A percentile compares a stretch with the other conserved stretches of the same genome.
phyloP scores from a whole-genome alignment of 2,329 filamentous ascomycete species.

The Alternaria triticimaculans region DNA sequence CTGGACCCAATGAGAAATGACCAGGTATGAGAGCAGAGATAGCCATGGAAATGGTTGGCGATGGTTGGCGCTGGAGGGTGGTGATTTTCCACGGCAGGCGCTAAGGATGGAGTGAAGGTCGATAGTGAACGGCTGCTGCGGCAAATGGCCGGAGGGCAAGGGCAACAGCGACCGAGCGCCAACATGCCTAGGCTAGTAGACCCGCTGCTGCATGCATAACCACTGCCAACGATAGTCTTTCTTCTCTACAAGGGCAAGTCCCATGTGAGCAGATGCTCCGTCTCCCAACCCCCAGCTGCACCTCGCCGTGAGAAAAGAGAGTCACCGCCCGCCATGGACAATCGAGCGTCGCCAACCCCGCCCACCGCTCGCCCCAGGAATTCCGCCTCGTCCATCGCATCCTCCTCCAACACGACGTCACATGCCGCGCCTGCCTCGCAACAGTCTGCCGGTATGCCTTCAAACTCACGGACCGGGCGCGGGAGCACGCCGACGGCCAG shows the following conservation, averaged over 20 bases:
- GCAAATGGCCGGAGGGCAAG: slow-evolving; percentile 20
- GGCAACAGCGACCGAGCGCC: slow-evolving; percentile 13
- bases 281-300: slow-evolving; percentile 17
- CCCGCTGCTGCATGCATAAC: slow-evolving; percentile 17
- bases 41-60: slow-evolving; percentile 9
- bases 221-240: slow-evolving; percentile 17
- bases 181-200: slow-evolving; percentile 13
- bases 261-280: slow-evolving; percentile 28
- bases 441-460: slow-evolving; percentile 31
- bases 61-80: slow-evolving; percentile 11
- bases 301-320: slow-evolving; percentile 15
- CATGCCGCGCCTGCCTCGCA: slow-evolving; percentile 28
- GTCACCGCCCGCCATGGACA: slow-evolving; percentile 37
- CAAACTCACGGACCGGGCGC: slow-evolving; percentile 32
- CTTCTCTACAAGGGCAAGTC: slow-evolving; percentile 21
- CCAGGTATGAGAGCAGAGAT: slow-evolving; percentile 6
- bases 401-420: slow-evolving; percentile 33
- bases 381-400: slow-evolving; percentile 35
- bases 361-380: slow-evolving; percentile 39
- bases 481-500: slow-evolving; percentile 37
- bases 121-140: slow-evolving; percentile 16
- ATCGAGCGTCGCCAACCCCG: slow-evolving; percentile 42
- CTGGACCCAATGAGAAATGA: slow-evolving; percentile 1
- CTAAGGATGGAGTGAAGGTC: slow-evolving; percentile 9
- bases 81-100: slow-evolving; percentile 5